These are phyloP conservation scores for Psilocybe subaeruginosa DNA, from an alignment of 768 basidiomycete genomes.

Conservation along the genomic window DNA sequence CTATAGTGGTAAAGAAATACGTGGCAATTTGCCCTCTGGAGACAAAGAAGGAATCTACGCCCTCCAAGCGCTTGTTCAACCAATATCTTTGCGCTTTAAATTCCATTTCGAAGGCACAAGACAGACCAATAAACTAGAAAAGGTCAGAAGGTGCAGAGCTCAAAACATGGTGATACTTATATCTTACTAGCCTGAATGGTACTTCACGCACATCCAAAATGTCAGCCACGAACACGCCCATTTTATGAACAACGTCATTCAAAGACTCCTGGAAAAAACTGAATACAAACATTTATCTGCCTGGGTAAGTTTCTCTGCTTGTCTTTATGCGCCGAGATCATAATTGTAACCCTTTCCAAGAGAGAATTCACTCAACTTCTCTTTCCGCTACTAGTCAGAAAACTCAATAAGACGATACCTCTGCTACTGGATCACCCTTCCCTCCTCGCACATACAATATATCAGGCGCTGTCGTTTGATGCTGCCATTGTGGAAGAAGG, in stretches of 20 bases:
- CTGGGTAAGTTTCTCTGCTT: slow-evolving; percentile 54
- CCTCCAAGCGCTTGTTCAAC: slow-evolving; percentile 80
- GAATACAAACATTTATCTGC: slow-evolving; percentile 70
- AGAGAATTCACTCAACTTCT: slow-evolving; percentile 83
- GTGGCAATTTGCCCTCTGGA: slow-evolving; percentile 14
- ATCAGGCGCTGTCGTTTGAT: slow-evolving; percentile 91
- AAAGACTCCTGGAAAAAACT: slow-evolving; percentile 66
- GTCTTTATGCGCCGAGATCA: slow-evolving; percentile 1
- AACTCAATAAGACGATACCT: slow-evolving; percentile 77
- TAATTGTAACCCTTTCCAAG: slow-evolving; percentile 38
- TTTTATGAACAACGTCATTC: slow-evolving; percentile 80
- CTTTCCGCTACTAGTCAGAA: slow-evolving; percentile 74
- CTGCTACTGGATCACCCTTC: slow-evolving; percentile 76
- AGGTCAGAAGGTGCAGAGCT: slow-evolving; percentile 49
- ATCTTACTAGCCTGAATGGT: slow-evolving; percentile 87
- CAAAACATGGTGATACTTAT: background rate
- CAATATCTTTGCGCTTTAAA: slow-evolving; percentile 86
- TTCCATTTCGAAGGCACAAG: slow-evolving; percentile 92
- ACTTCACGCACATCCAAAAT: slow-evolving; percentile 90
- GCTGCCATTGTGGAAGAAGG: slow-evolving; percentile 73
- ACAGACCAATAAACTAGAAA: slow-evolving; percentile 90
- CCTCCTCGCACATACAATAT: slow-evolving; percentile 92
- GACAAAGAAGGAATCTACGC: slow-evolving; percentile 76
- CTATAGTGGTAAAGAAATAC: slow-evolving; percentile 56
- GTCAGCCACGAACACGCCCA: slow-evolving; percentile 80